Evolutionary conservation across 2,329 filamentous ascomycete species (phyloP), one percentile per base, ranked within the genome.

Genomic region (Myriosclerotinia scirpicola): DNA sequence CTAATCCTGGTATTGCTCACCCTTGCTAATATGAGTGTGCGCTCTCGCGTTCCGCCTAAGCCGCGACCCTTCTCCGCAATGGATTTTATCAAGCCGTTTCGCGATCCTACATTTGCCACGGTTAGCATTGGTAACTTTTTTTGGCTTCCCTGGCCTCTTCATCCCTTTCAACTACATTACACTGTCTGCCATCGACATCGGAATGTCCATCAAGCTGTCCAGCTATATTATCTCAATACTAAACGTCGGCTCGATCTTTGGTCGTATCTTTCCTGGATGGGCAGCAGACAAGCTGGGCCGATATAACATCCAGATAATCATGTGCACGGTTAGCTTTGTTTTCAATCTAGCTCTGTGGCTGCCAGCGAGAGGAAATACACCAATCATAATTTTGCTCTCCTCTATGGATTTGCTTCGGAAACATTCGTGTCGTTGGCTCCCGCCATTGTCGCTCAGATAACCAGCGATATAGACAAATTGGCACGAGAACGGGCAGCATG

Each of bases 371-470:
- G 11, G 79, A 7, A 34, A 62, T 0, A 59, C 77, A 0, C 81
- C 83, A 0, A 78, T 90, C 36, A 91, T 90, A 72, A 80, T 80
- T 0, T 89, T 82, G 79, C 85, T 0, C 78, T 81, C 0, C 80
- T 88, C 66, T 91, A 90, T 72, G 90, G 90, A 0, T 80, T 90
- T 60, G 82, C 82, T 2, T 85, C 83, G 0, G 87, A 87, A 0
- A 86, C 55, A 3, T 67, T 44, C 11, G 30, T 84, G 12, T 67
- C 67, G 2, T 58, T 73, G 30, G 53, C 80, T 0, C 85, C 89
- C 0, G 83, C 87, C 0, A 78, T 90, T 14, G 79, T 92, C n/a
- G 87, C 87, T 1, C 87, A 91, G 72, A 88, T 92, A 67, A 58
- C 55, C n/a, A 86, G 84, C 1, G 85, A 90, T 60, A 82, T 91